Conservation (phyloP, 768 basidiomycete species). For the Paxillus involutus region DNA sequence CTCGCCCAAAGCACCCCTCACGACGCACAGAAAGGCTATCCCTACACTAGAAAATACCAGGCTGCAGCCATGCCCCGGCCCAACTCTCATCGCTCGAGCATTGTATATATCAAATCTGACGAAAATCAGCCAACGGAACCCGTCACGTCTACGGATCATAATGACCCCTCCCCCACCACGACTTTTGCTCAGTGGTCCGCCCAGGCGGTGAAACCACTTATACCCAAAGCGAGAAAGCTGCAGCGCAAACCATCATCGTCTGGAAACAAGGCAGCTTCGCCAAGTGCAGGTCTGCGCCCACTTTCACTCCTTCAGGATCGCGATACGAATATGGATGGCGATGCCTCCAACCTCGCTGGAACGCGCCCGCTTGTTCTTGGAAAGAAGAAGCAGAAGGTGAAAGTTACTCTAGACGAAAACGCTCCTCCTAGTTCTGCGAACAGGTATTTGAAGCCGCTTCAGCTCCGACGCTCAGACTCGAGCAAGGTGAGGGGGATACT, state of each 20-base stretch:
- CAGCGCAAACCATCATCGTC: slow-evolving; percentile 37
- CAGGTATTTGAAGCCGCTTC: slow-evolving; percentile 58
- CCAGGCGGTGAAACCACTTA: slow-evolving; percentile 51
- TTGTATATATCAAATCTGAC: slow-evolving; percentile 65
- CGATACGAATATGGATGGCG: slow-evolving; percentile 38
- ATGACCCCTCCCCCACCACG: slow-evolving; percentile 23
- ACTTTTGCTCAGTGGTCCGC: slow-evolving; percentile 48
- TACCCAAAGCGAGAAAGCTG: slow-evolving; percentile 50
- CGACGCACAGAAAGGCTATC: slow-evolving; percentile 35
- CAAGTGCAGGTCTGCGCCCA: slow-evolving; percentile 53
- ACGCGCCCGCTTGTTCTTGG: slow-evolving; percentile 58
- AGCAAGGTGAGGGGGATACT: slow-evolving; percentile 58
- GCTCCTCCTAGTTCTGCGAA: slow-evolving; percentile 33
- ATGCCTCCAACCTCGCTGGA: slow-evolving; percentile 18
- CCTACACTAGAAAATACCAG: slow-evolving; percentile 16
- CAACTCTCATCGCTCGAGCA: slow-evolving; percentile 51
- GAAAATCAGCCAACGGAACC: slow-evolving; percentile 28
- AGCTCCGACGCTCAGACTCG: slow-evolving; percentile 62
- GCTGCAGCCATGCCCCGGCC: slow-evolving; percentile 19
- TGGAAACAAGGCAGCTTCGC: slow-evolving; percentile 36
- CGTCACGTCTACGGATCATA: not conserved
- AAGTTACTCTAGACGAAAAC: slow-evolving; percentile 34
- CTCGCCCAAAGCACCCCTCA: slow-evolving; percentile 64
- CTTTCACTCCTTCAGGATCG: slow-evolving; percentile 65
- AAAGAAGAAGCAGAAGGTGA: slow-evolving; percentile 49